Base-by-base conservation (phyloP, 2,329 filamentous ascomycete genomes). In the Aspergillus intermedius region DNA sequence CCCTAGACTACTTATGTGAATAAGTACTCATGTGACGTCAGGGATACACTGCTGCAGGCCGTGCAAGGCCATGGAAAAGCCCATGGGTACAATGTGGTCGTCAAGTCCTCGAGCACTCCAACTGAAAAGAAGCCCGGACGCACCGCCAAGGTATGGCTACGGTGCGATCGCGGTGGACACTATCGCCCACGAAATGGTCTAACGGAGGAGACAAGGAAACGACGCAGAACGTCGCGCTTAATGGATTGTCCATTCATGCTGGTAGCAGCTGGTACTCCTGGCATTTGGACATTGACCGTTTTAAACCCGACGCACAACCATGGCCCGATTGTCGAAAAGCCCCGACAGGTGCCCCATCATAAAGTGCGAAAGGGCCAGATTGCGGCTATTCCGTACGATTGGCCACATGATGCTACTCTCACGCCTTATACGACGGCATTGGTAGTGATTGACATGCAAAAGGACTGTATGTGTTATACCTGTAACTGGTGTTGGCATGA, bases 391-490 rank as follows among this genome's bases (percentile, higher is more conserved):
- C 71, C 71, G 4, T 74, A 74, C 57, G 69, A 72, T 51, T 74
- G 72, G 71, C 73, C 73, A 7, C 71, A 75, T 52, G 70, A 74
- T 58, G 66, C 68, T 1, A 67, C 67, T 6, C 64, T 75, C 39
- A 69, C 67, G 4, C 69, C 71, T 21, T 71, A 68, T 50, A 74
- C 70, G 4, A 74, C 72, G 22, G 73, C 72, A 0, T 58, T 75
- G 39, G 68, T 75, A 21, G 62, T 75, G 9, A 71, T 75, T 49
- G 73, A 75, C 53, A 75, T 75, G 73, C 73, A 75, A 52, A 68
- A 71, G 45, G 73, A 75, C 55, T 74, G 72, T 74, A 57, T 48
- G 70, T 60, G 9, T n/a, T 35, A n/a, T 15, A 45, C 25, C 10
- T 30, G 25, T 30, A 30, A 30, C 25, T 30, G 25, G 25, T 4